Conservation (phyloP, 306 rosid genomes). For the Abrus precatorius region DNA sequence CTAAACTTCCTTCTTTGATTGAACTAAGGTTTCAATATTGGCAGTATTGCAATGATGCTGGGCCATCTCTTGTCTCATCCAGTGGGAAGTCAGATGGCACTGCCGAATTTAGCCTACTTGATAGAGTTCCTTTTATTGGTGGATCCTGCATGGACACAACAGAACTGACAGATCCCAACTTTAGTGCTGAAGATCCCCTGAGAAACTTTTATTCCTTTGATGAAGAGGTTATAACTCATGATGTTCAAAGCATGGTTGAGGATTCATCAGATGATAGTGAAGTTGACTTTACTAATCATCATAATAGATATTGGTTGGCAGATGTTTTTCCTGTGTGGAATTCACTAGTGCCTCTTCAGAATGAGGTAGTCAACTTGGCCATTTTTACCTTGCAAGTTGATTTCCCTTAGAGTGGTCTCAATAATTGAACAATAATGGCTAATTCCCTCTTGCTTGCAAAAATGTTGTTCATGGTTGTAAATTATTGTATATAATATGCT, state of each 20-base stretch:
- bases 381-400: neutral
- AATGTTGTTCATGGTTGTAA: constrained; percentile 18
- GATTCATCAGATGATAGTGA: constrained; percentile 79
- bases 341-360: constrained; percentile 53
- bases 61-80: constrained; percentile 57
- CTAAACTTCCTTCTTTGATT: constrained; percentile 79
- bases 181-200: constrained; percentile 56
- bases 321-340: constrained; percentile 57
- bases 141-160: constrained; percentile 43
- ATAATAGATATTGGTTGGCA: constrained; percentile 58
- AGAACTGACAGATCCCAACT: constrained; percentile 54
- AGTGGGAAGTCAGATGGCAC: constrained; percentile 55
- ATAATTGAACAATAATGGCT: constrained; percentile 29
- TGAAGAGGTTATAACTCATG: constrained; percentile 57
- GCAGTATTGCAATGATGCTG: constrained; percentile 67
- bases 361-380: constrained; percentile 63
- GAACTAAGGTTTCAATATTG: constrained; percentile 84
- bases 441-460: neutral
- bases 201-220: constrained; percentile 58
- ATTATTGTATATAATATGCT: constrained; percentile 16
- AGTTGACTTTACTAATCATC: constrained; percentile 53
- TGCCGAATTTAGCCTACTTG: constrained; percentile 53
- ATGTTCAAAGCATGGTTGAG: constrained; percentile 64
- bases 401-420: constrained; percentile 27
- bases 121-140: constrained; percentile 53